A percentile compares a stretch with the other conserved stretches of the same genome.
Conservation (phyloP, 2,329 filamentous ascomycete species). For the Stachybotrys echinatus region DNA sequence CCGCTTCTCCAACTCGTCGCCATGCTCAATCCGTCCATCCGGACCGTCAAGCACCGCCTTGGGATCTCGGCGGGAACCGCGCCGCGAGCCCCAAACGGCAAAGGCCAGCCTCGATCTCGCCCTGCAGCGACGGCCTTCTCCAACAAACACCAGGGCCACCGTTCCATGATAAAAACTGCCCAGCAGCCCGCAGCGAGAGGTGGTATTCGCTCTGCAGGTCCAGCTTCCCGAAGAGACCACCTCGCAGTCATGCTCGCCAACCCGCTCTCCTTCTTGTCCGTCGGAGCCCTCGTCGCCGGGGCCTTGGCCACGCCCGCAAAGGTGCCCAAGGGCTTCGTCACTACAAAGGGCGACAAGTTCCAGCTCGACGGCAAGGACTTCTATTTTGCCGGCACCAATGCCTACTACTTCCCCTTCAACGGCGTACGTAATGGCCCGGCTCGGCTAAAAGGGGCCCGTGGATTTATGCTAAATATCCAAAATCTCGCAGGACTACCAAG, state of each 20-base stretch:
- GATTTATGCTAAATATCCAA: not conserved
- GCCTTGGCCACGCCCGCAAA: slow-evolving; percentile 1
- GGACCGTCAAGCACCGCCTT: not conserved
- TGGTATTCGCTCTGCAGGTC: too few species aligned
- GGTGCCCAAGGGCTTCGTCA: slow-evolving; percentile 37
- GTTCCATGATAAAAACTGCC: not conserved
- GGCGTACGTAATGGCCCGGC: slow-evolving; percentile 25
- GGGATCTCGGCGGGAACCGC: not conserved
- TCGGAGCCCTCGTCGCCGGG: not conserved
- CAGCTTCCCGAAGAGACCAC: too few species aligned
- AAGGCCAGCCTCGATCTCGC: not conserved
- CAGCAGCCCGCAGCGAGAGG: too few species aligned
- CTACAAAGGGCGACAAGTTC: slow-evolving; percentile 43
- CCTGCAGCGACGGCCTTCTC: not conserved
- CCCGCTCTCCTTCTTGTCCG: not conserved
- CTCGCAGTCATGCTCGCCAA: not conserved
- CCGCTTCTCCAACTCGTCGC: not conserved
- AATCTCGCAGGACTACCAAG: slow-evolving; percentile 24
- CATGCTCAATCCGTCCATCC: not conserved
- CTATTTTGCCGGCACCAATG: slow-evolving; percentile 52
- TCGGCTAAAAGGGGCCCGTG: slow-evolving; percentile 10
- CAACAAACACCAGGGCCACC: not conserved
- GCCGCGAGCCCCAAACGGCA: not conserved
- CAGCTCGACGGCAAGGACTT: slow-evolving; percentile 49
- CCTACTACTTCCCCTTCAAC: slow-evolving; percentile 51